Evolutionary conservation across 2,329 filamentous ascomycete species (phyloP), one percentile per base, ranked within the genome.

Genomic region (Arthrobotrys iridis): DNA sequence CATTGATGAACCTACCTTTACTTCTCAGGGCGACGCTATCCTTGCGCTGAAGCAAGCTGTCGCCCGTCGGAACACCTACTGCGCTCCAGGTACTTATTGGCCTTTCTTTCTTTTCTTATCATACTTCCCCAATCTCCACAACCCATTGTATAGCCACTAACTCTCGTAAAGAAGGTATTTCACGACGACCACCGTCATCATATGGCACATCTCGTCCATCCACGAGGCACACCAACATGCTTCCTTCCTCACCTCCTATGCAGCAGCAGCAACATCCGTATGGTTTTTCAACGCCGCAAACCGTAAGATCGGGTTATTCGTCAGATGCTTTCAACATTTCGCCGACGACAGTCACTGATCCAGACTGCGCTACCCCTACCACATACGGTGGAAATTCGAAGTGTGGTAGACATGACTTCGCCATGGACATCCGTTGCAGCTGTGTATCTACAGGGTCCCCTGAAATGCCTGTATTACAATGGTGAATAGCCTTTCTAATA

Each of bases 381-480:
- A 73, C 68, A 20, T 65, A 65, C 28, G 52, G 58, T 15, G 55
- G 57, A 28, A 57, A 60, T 10, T 48, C 43, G 24, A 33, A 18
- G 8, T 46, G 45, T 28, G 66, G 20, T 46, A 52, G 59, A 60
- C 52, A 60, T 59, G 60, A 66, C 40, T 60, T 73, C 15, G 59
- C 60, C 20, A 73, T 73, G 68, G 68, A 73, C 43, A 73, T 73
- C 52, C 68, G 68, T 73, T 73, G 68, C 60, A 66, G 60, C 41
- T 73, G 68, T 57, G 43, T 62, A 28, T 26, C 48, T 22, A 59
- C 68, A 59, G 68, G 68, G 24, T 73, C 68, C 40, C 68, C 68
- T 46, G 68, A 73, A 65, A 73, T 73, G 68, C 68, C 68, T 73
- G 68, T 73, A 45, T 65, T 73, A 73, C 68, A 73, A 73, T 73